Evolutionary conservation across 139 green algal genomes (phyloP).

Genomic region (Micractinium conductrix): DNA sequence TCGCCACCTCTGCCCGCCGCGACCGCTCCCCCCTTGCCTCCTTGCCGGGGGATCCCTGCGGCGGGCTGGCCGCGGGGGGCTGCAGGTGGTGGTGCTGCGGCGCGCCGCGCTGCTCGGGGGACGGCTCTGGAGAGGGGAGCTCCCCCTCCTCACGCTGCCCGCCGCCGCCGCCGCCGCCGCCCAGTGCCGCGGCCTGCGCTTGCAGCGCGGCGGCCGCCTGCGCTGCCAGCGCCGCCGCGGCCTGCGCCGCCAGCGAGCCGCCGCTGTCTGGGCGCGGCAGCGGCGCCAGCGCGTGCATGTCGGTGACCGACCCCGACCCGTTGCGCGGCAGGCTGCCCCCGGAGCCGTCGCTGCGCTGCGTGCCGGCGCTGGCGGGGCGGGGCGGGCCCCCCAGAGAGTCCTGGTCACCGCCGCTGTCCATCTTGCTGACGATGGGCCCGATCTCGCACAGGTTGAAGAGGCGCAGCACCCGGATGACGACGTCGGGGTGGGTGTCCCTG

Average conservation of each 20-base stretch:
- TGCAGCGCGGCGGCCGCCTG: background rate
- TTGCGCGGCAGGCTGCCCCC: background rate
- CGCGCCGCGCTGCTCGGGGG: background rate
- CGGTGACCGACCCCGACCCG: background rate
- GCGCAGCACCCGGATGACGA: constrained; percentile 63
- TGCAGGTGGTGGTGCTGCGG: constrained; percentile 8
- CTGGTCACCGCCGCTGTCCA: constrained; percentile 2
- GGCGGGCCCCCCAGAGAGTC: background rate
- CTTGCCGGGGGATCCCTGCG: constrained; percentile 14
- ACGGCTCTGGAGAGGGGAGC: background rate
- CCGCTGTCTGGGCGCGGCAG: constrained; percentile 24
- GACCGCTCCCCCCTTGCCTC: background rate
- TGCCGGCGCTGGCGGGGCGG: background rate
- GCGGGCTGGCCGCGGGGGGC: background rate
- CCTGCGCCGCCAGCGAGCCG: constrained; percentile 14
- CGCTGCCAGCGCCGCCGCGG: background rate
- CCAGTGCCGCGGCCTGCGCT: background rate
- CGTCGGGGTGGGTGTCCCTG: constrained; percentile 15
- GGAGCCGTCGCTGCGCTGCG: constrained; percentile 24
- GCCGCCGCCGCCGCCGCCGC: background rate
- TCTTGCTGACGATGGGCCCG: constrained; percentile 43
- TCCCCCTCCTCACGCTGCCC: constrained; percentile 30
- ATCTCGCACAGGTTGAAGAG: constrained; percentile 96
- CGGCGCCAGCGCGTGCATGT: constrained; percentile 15
- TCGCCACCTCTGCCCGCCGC: constrained; percentile 1